Evolutionary conservation across 768 basidiomycete genomes (phyloP), one percentile per base, ranked within the genome.

Genomic region (Boletus pseudo-olivaceus): DNA sequence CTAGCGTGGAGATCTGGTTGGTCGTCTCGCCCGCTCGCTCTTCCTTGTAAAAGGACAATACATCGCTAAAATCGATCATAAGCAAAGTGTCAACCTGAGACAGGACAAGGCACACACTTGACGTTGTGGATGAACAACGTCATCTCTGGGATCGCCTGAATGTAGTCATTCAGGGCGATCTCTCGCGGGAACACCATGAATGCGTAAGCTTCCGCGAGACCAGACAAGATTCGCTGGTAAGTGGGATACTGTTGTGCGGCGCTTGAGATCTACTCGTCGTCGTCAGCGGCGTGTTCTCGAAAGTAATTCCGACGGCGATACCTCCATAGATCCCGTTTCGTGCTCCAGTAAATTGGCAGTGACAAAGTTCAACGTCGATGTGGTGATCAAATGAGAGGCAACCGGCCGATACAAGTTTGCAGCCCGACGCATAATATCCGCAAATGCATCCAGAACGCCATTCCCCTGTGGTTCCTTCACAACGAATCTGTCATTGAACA

Each of bases 31-130:
- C 70, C 0, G 49, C 64, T 2, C 64, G 49, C 47, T 77, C 76
- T 64, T 78, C 76, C 53, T 77, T 70, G 53, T 77, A 73, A 50
- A 77, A 76, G 0, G 71, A 76, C 2, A 76, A 57, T 29, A 76
- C 59, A 34, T 78, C 75, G 52, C 75, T 77, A 23, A 38, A 62
- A 29, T 4, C 26, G 1, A 17, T 17, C 7, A 11, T 50, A 5
- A 41, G n/a, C 30, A 14, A 32, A 3, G 2, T 3, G 33, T n/a
- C 20, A 7, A 38, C 10, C 2, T n/a, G 23, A 32, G 30, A 35
- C 11, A 40, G 5, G 7, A 23, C 15, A 26, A 17, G 26, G 12
- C 8, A 67, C 73, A 49, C 23, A 77, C 77, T 78, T 78, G 46
- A 55, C 64, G 23, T 71, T 68, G 29, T 70, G 63, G 27, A 73